These are phyloP conservation scores for Adansonia digitata DNA, from an alignment of 345 rosid genomes.

Conservation along the genomic window DNA sequence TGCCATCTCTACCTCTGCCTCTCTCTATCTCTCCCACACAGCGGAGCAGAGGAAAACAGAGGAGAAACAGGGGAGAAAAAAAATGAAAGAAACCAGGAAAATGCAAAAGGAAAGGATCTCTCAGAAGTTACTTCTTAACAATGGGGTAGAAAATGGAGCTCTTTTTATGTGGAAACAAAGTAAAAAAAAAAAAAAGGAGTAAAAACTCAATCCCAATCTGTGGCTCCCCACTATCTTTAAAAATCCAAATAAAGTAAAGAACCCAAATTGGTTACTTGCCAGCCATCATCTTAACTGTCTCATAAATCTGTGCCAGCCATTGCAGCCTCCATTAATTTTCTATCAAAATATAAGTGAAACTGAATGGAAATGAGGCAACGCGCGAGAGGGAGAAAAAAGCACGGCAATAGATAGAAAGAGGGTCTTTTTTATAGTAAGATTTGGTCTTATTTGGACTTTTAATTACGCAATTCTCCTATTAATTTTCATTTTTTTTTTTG, in stretches of 20 bases:
- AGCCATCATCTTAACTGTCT: slow-evolving; percentile 5
- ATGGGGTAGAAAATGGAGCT: slow-evolving; percentile 11
- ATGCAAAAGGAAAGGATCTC: slow-evolving; percentile 15
- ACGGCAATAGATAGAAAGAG: slow-evolving; percentile 23
- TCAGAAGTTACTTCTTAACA: slow-evolving; percentile 1
- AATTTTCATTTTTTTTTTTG: background rate
- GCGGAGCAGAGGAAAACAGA: slow-evolving; percentile 16
- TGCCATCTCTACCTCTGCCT: slow-evolving; percentile 51
- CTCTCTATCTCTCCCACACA: too few relatives aligned
- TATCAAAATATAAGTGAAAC: slow-evolving; percentile 21
- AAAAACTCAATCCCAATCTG: background rate
- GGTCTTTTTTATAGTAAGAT: slow-evolving; percentile 36
- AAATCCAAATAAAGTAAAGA: background rate
- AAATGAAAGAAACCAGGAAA: slow-evolving; percentile 8
- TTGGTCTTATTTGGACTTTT: slow-evolving; percentile 8
- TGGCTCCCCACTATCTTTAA: background rate
- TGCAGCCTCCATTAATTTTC: slow-evolving; percentile 14
- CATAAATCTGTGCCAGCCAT: slow-evolving; percentile 10
- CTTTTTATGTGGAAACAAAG: background rate
- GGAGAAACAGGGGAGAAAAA: slow-evolving; percentile 20
- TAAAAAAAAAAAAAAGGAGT: background rate
- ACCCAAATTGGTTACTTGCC: background rate
- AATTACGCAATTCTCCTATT: background rate
- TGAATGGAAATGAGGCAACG: slow-evolving; percentile 15
- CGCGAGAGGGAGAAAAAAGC: slow-evolving; percentile 9